Evolutionary conservation across 2,329 filamentous ascomycete genomes (phyloP).

Genomic region (Sphaerulina musiva): DNA sequence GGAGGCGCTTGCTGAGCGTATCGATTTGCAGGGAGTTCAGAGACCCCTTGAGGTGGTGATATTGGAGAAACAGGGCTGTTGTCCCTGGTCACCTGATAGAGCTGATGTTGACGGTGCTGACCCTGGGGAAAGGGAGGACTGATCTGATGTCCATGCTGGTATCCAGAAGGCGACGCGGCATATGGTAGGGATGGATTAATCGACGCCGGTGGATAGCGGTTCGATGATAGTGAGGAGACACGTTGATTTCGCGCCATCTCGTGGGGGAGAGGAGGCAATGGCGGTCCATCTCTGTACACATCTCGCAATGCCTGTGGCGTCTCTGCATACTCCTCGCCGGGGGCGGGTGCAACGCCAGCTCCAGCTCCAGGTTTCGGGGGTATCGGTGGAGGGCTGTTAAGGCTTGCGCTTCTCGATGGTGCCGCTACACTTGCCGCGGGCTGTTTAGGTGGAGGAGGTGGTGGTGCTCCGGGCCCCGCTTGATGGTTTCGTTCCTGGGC

Average conservation of each 20-base stretch:
- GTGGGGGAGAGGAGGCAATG: conserved; percentile 16
- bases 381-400: conserved; percentile 40
- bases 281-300: conserved; percentile 27
- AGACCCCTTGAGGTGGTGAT: conserved; percentile 24
- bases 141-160: conserved; percentile 23
- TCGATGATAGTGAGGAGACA: conserved; percentile 6
- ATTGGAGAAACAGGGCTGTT: conserved; percentile 31
- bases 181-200: conserved; percentile 2
- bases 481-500: conserved; percentile 56
- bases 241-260: conserved; percentile 3
- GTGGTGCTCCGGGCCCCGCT: conserved; percentile 40
- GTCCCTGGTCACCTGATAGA: conserved; percentile 18
- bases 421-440: conserved; percentile 3
- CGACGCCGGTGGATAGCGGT: background rate
- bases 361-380: conserved; percentile 53
- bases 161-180: conserved; percentile 27
- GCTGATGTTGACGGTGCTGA: conserved; percentile 19
- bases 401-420: conserved; percentile 16
- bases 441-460: conserved; percentile 35
- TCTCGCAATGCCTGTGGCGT: conserved; percentile 11
- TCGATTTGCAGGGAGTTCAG: conserved; percentile 19
- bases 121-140: conserved; percentile 35
- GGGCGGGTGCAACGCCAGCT: conserved; percentile 37
- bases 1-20: conserved; percentile 26
- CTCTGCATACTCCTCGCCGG: conserved; percentile 31